Percentiles rank a stretch among this genome's conserved stretches.
Evolutionary conservation across 306 rosid species (phyloP).

Genomic region (Inga laurina): DNA sequence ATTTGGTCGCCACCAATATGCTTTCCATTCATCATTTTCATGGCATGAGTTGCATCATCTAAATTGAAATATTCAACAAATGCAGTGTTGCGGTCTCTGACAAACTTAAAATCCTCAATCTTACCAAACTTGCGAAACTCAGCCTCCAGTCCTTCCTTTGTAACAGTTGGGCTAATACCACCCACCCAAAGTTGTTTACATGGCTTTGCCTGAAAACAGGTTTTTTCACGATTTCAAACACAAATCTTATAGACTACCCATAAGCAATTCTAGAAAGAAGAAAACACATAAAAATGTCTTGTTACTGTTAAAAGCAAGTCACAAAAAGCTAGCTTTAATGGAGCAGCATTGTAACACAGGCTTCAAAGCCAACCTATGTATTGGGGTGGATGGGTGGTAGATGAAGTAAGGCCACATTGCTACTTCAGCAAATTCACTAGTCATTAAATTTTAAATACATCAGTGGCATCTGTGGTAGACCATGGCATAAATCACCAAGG

Average conservation of each 20-base stretch:
- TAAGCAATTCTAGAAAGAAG: not conserved
- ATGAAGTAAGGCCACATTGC: not conserved
- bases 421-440: not conserved
- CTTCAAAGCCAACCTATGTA: not conserved
- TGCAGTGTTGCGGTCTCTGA: constrained; percentile 87
- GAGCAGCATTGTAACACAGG: not conserved
- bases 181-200: constrained; percentile 93
- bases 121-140: constrained; percentile 84
- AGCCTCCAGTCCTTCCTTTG: constrained; percentile 81
- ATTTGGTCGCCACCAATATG: constrained; percentile 87
- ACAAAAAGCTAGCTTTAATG: not conserved
- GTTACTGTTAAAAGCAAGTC: not conserved
- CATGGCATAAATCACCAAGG: not conserved
- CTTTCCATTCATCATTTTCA: constrained; percentile 89
- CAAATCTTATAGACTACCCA: not conserved
- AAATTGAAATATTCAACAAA: constrained; percentile 78
- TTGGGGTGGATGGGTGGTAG: not conserved
- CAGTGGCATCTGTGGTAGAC: not conserved
- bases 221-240: constrained; percentile 31
- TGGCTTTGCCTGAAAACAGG: constrained; percentile 79
- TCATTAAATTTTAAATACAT: not conserved
- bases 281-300: not conserved
- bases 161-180: constrained; percentile 81
- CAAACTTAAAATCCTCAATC: constrained; percentile 82
- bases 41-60: constrained; percentile 89